Percentiles rank a stretch among this genome's conserved stretches.
These are phyloP conservation scores for Sphaerulina vaccinii DNA, from an alignment of 2,329 filamentous ascomycete genomes.

Conservation along the genomic window DNA sequence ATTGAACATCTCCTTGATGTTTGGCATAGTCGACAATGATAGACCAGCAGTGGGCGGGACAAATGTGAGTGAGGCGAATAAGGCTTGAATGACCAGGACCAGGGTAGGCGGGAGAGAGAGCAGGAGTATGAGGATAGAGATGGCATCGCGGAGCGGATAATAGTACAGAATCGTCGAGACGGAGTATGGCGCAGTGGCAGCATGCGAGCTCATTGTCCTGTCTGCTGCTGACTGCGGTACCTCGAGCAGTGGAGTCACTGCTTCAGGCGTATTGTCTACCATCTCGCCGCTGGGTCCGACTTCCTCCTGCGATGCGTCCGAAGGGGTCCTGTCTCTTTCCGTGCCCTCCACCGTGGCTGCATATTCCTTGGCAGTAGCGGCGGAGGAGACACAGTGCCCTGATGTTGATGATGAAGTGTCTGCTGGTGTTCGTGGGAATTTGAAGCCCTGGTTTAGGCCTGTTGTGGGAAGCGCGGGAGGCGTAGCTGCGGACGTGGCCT, in stretches of 20 bases:
- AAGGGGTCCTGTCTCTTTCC: conserved; percentile 42
- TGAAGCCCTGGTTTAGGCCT: conserved; percentile 41
- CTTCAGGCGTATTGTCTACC: conserved; percentile 32
- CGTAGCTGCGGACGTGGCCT: conserved; percentile 33
- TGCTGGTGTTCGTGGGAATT: conserved; percentile 36
- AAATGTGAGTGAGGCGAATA: conserved; percentile 91
- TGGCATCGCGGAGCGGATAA: conserved; percentile 88
- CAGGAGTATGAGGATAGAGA: conserved; percentile 93
- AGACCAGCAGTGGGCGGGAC: conserved; percentile 76
- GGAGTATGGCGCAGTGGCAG: conserved; percentile 71
- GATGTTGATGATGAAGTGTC: conserved; percentile 23
- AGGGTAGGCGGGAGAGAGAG: conserved; percentile 88
- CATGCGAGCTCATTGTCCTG: conserved; percentile 58
- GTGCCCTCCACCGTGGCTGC: conserved; percentile 25
- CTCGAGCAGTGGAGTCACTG: conserved; percentile 30
- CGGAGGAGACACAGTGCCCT: conserved; percentile 18
- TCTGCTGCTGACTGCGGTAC: conserved; percentile 20
- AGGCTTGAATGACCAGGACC: conserved; percentile 82
- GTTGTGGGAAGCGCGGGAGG: conserved; percentile 42
- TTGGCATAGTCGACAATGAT: conserved; percentile 62
- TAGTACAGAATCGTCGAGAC: conserved; percentile 84
- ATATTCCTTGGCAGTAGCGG: conserved; percentile 27
- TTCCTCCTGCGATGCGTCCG: conserved; percentile 46
- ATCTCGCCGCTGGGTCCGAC: conserved; percentile 31
- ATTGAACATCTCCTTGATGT: conserved; percentile 88